Conservation (phyloP, 208 protist species). For the Wallacemonas sp. region DNA sequence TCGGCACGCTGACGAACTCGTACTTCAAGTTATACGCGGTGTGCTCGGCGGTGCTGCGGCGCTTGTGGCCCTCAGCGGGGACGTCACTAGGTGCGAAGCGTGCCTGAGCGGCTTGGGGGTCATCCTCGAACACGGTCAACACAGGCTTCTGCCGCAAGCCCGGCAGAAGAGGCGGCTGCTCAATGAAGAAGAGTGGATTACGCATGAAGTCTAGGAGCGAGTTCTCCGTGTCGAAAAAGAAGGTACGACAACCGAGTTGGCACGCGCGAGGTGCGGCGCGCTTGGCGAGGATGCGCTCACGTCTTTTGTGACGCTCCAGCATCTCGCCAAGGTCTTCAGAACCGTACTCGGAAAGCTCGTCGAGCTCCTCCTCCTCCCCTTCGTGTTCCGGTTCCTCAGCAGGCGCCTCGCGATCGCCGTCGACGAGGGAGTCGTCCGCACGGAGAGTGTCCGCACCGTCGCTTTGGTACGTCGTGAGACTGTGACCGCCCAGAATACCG, state of each 20-base stretch:
- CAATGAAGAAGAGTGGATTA: slow-evolving; percentile 73
- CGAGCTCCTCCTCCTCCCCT: slow-evolving; percentile 46
- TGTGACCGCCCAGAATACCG: no score
- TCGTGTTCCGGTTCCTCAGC: slow-evolving; percentile 19
- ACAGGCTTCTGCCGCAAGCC: slow-evolving; percentile 28
- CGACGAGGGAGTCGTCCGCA: no score
- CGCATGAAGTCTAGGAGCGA: slow-evolving; percentile 55
- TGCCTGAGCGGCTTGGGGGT: background rate
- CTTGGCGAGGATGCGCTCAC: slow-evolving; percentile 24
- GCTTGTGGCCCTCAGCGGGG: slow-evolving; percentile 28
- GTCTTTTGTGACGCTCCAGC: slow-evolving; percentile 34
- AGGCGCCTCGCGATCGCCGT: background rate
- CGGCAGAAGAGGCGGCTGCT: slow-evolving; percentile 66
- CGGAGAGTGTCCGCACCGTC: background rate
- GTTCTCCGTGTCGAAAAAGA: slow-evolving; percentile 75
- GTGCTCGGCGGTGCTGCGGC: slow-evolving; percentile 61
- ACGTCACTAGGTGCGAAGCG: background rate
- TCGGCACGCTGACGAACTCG: slow-evolving; percentile 62
- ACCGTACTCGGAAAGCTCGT: slow-evolving; percentile 64
- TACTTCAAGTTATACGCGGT: slow-evolving; percentile 63
- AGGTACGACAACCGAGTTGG: slow-evolving; percentile 60
- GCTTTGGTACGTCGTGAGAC: slow-evolving; percentile 7
- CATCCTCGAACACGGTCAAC: slow-evolving; percentile 46
- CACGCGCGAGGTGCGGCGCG: slow-evolving; percentile 41
- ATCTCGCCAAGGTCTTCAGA: slow-evolving; percentile 80